Conservation (phyloP, 495 filamentous ascomycete genomes). For the Penicillium bovifimosum region DNA sequence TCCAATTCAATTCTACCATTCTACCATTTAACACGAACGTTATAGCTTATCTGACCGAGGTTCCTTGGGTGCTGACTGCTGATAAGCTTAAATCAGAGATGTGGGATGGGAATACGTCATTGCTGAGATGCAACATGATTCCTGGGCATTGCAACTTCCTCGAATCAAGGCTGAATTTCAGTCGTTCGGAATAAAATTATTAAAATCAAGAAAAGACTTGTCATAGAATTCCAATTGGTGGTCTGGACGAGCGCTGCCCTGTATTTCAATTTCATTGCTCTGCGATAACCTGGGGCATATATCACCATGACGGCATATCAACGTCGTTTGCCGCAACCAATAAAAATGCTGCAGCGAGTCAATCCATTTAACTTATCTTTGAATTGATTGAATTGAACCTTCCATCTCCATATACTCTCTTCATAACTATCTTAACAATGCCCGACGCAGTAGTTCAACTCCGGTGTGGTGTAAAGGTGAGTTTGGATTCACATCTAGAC, state of each 20-base stretch:
- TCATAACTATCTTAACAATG: slow-evolving; percentile 13
- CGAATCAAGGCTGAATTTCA: neutral
- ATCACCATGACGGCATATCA: slow-evolving; percentile 17
- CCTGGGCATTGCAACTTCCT: neutral
- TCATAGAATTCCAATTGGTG: neutral
- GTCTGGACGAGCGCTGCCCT: neutral
- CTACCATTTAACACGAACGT: too few relatives aligned
- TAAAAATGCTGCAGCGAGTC: neutral
- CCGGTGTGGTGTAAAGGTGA: slow-evolving; percentile 39
- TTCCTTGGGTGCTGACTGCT: too few relatives aligned
- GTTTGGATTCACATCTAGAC: neutral
- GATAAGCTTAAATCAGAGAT: too few relatives aligned
- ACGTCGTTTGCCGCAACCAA: neutral
- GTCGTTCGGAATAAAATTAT: neutral
- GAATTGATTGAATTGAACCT: too few relatives aligned
- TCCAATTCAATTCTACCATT: neutral
- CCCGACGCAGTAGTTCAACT: slow-evolving; percentile 38
- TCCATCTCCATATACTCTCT: too few relatives aligned
- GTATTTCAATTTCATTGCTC: neutral
- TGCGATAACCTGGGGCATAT: neutral
- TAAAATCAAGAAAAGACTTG: neutral
- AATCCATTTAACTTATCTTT: neutral
- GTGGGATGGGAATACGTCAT: too few relatives aligned
- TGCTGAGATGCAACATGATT: too few relatives aligned
- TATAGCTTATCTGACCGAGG: too few relatives aligned